These are phyloP conservation scores for Tetragonia tetragonoides DNA, from an alignment of 148 eudicot species.

Conservation along the genomic window DNA sequence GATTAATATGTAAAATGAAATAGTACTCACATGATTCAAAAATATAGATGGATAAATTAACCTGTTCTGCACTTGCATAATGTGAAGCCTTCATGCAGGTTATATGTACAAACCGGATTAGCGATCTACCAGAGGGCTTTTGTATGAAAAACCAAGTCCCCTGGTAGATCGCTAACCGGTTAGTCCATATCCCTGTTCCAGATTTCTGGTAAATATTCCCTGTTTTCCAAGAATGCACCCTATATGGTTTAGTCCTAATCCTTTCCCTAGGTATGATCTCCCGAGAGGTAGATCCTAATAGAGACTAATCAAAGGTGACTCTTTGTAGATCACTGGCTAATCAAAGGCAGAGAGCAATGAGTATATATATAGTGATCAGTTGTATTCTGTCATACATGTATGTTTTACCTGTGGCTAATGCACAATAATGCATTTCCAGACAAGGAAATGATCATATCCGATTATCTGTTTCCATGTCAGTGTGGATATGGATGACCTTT, in stretches of 20 bases:
- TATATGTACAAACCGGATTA: slow-evolving; percentile 12
- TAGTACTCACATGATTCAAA: too few relatives aligned
- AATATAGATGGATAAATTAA: too few relatives aligned
- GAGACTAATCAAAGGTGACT: neutral
- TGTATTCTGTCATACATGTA: neutral
- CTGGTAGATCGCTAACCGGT: slow-evolving; percentile 4
- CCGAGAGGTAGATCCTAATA: too few relatives aligned
- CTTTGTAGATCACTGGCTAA: neutral
- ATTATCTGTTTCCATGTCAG: neutral
- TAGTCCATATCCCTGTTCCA: neutral
- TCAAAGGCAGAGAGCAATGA: neutral
- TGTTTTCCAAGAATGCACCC: too few relatives aligned
- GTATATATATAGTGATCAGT: neutral
- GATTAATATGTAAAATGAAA: too few relatives aligned
- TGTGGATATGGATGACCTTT: neutral
- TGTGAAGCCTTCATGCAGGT: neutral
- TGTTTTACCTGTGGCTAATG: neutral
- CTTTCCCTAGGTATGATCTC: too few relatives aligned
- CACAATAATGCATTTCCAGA: neutral
- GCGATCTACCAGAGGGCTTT: neutral
- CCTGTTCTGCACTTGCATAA: neutral
- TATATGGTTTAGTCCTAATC: too few relatives aligned
- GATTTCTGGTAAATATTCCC: too few relatives aligned
- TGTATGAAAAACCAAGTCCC: neutral
- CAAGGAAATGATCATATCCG: neutral